phyloP scores from a whole-genome alignment of 345 rosid genomes.

The Euphorbia lathyris region DNA sequence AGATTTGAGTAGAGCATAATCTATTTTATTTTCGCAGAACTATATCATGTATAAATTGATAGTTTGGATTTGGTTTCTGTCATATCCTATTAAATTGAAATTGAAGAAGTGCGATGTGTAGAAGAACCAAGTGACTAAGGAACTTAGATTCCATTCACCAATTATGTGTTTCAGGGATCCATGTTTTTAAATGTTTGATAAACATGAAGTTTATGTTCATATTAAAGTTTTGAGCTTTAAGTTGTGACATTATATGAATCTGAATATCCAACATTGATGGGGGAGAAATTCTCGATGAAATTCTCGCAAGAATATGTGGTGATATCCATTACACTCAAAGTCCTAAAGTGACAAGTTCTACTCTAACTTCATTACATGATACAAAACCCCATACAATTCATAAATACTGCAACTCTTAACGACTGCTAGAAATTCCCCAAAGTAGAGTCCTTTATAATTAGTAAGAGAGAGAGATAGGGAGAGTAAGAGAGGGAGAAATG shows the following conservation, averaged over 20 bases:
- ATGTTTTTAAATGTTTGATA: background rate
- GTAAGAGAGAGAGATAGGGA: too few species aligned
- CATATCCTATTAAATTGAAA: background rate
- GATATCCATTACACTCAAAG: slow-evolving; percentile 70
- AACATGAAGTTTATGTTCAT: background rate
- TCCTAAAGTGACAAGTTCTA: slow-evolving; percentile 50
- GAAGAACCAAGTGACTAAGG: background rate
- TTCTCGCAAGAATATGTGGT: slow-evolving; percentile 80
- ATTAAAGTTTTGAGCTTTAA: slow-evolving; percentile 9
- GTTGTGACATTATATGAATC: slow-evolving; percentile 14
- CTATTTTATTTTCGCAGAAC: too few species aligned
- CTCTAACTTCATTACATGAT: slow-evolving; percentile 35
- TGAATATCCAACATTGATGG: slow-evolving; percentile 27
- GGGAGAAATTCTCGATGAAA: slow-evolving; percentile 74
- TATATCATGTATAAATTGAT: background rate
- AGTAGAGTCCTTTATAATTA: too few species aligned
- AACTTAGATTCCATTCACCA: background rate
- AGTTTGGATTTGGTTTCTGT: background rate
- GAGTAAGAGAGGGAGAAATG: too few species aligned
- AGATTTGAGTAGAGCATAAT: too few species aligned
- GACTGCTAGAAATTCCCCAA: too few species aligned
- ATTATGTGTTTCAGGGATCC: background rate
- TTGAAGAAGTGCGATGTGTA: background rate
- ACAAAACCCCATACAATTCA: slow-evolving; percentile 36
- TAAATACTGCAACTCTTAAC: too few species aligned